These are phyloP conservation scores for Boletus pseudo-olivaceus DNA, from an alignment of 768 basidiomycete species.

Conservation along the genomic window DNA sequence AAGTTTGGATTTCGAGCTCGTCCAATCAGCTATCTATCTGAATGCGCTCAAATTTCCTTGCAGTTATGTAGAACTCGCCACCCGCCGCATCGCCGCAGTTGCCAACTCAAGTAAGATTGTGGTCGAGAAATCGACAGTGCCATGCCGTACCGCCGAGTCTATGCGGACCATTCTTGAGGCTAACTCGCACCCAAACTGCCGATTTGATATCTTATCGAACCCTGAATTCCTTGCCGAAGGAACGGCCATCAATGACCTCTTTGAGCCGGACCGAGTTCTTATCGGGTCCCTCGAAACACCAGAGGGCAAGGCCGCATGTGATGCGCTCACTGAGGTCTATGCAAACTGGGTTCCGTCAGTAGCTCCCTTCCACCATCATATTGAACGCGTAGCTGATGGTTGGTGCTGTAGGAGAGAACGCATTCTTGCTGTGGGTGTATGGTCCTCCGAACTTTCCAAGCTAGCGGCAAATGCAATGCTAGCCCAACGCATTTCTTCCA, in stretches of 20 bases:
- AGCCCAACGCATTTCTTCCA: slow-evolving; percentile 96
- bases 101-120: slow-evolving; percentile 94
- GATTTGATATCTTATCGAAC: slow-evolving; percentile 98
- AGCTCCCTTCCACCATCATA: not conserved
- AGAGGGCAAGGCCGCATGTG: slow-evolving; percentile 81
- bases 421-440: slow-evolving; percentile 92
- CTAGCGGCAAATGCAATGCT: slow-evolving; percentile 99
- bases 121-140: slow-evolving; percentile 98
- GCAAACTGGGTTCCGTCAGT: slow-evolving; percentile 95
- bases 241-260: slow-evolving; percentile 88
- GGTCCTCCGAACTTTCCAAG: slow-evolving; percentile 98
- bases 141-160: slow-evolving; percentile 96
- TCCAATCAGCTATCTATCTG: slow-evolving; percentile 5
- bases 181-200: slow-evolving; percentile 88
- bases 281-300: slow-evolving; percentile 92
- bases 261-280: slow-evolving; percentile 90
- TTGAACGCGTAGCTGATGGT: not conserved
- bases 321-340: slow-evolving; percentile 76
- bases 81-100: slow-evolving; percentile 91
- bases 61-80: slow-evolving; percentile 96
- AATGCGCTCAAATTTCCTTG: slow-evolving; percentile 2
- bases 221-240: slow-evolving; percentile 99
- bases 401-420: slow-evolving; percentile 50
- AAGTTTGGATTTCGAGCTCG: slow-evolving; percentile 58
- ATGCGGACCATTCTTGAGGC: slow-evolving; percentile 99